Conservation (phyloP, 176 grass and related monocot species). For the Saccharum spontaneum region DNA sequence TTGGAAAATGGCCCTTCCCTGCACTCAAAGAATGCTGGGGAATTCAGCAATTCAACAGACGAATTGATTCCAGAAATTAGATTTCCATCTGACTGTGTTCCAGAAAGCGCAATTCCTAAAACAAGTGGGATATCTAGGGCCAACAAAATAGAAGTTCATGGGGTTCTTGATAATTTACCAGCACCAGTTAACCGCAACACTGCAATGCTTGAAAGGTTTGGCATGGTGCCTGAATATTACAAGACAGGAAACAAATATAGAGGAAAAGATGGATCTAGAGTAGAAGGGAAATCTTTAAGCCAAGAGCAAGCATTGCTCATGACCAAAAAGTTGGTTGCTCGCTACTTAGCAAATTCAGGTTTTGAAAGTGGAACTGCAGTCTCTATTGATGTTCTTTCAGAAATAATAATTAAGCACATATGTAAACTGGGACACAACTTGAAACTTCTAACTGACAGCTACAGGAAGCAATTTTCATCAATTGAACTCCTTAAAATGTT, state of each 20-base stretch:
- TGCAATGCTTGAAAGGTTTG: conserved; percentile 98
- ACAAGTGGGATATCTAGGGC: conserved; percentile 46
- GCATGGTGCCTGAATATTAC: conserved; percentile 91
- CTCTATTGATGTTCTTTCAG: conserved; percentile 79
- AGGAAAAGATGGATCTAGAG: conserved; percentile 72
- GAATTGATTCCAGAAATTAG: conserved; percentile 88
- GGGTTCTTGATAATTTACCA: conserved; percentile 96
- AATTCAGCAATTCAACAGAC: conserved; percentile 60
- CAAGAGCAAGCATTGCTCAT: conserved; percentile 75
- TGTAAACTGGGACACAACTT: conserved; percentile 71
- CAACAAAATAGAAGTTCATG: conserved; percentile 66
- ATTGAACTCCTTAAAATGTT: conserved; percentile 98
- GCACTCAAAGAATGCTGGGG: conserved; percentile 54
- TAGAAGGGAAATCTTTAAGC: conserved; percentile 68
- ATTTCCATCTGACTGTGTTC: conserved; percentile 89
- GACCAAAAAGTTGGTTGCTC: conserved; percentile 58
- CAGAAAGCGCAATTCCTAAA: conserved; percentile 80
- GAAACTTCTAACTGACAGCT: conserved; percentile 86
- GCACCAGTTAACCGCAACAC: conserved; percentile 72
- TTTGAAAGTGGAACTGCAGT: conserved; percentile 71
- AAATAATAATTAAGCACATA: conserved; percentile 71
- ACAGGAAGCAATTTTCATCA: conserved; percentile 88
- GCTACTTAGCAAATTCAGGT: conserved; percentile 42
- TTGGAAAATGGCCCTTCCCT: conserved; percentile 58
- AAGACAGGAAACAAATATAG: conserved; percentile 96